Evolutionary conservation across 495 filamentous ascomycete genomes (phyloP), one percentile per base, ranked within the genome.

Genomic region (Tuber aestivum): DNA sequence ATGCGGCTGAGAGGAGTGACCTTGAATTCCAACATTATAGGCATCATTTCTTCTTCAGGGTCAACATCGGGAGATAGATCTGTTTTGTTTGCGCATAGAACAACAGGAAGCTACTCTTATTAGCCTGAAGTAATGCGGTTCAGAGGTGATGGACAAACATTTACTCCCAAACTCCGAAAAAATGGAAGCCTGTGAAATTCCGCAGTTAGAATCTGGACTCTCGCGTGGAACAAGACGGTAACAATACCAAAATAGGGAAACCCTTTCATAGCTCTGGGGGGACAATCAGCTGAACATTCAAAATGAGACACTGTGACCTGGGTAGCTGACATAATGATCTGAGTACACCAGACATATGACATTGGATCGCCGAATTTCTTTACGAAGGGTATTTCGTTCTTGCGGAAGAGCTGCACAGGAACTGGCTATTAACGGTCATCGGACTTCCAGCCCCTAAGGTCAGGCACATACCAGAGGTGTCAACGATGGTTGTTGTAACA

Each of bases 321-420:
- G 72, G 70, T 16, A 69, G 70, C 35, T 37, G 41, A 81, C 78
- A 84, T 98, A 99, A 83, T 97, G 94, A 83, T 98, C 96, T 72
- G 94, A 93, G 83, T 98, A 99, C 44, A 98, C 94, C 21, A 99
- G 89, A n/a, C 97, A 86, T 73, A 99, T 98, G 71, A 97, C 95
- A 83, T 97, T 98, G 78, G 91, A 94, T 82, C 97, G 97, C 68
- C 96, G 91, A 70, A 98, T 95, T 84, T 98, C 96, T 79, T 94
- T 95, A 42, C 93, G 90, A 71, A 99, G 86, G 27, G 91, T 93
- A 75, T 89, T 91, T 71, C 95, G 89, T 80, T 99, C 96, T 82
- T 97, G 94, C 0, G 96, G 95, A 3, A 97, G 89, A 27, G 95
- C 94, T 82, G 50, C 38, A 72, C 42, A 44, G 21, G 23, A 20